Evolutionary conservation across 768 basidiomycete genomes (phyloP).

Genomic region (Psilocybe cubensis): DNA sequence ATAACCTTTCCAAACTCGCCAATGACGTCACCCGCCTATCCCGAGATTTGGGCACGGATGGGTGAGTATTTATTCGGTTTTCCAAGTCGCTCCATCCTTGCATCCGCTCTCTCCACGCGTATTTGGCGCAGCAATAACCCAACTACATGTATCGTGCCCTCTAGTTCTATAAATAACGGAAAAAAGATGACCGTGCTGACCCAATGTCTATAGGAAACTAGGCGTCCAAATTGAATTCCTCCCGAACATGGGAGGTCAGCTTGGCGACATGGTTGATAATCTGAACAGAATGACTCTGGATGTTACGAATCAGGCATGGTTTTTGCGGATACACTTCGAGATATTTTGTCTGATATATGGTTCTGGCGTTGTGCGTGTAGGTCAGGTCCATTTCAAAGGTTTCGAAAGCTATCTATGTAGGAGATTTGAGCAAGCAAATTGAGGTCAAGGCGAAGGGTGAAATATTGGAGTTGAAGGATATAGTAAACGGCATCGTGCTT

Average conservation of each 20-base stretch:
- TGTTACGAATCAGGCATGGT: neutral
- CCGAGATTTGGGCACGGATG: constrained; percentile 80
- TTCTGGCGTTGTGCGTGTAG: constrained; percentile 69
- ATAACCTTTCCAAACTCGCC: constrained; percentile 69
- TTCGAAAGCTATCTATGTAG: constrained; percentile 3
- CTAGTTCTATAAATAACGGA: neutral
- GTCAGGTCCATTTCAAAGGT: constrained; percentile 16
- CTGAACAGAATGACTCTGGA: neutral
- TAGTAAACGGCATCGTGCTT: constrained; percentile 47
- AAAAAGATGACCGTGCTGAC: neutral
- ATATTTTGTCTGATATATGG: constrained; percentile 43
- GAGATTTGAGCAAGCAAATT: constrained; percentile 13
- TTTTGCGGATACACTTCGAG: neutral
- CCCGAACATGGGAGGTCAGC: neutral
- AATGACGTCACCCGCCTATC: constrained; percentile 69
- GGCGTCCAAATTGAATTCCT: neutral
- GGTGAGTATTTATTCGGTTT: constrained; percentile 66
- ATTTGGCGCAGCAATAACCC: neutral
- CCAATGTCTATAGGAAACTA: neutral
- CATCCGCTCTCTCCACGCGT: neutral
- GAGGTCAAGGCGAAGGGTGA: constrained; percentile 8
- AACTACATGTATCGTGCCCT: neutral
- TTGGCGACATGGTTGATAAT: neutral
- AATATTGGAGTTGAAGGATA: constrained; percentile 29
- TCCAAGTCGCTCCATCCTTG: neutral